A percentile compares a stretch with the other conserved stretches of the same genome.
Conservation (phyloP, 2,329 filamentous ascomycete species). For the Hypoxylon sp. region DNA sequence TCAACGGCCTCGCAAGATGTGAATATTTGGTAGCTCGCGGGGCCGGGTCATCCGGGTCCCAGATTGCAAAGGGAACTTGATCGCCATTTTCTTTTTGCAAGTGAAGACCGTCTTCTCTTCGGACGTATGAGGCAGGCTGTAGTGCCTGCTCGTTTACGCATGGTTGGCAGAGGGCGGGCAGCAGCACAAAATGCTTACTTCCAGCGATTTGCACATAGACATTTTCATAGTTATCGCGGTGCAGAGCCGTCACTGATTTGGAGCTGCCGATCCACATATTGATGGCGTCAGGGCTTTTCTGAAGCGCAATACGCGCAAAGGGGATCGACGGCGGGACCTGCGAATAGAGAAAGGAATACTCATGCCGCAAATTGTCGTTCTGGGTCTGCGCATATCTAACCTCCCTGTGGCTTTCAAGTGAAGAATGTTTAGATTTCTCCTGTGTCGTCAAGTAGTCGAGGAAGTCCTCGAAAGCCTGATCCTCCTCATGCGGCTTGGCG, state of each 20-base stretch:
- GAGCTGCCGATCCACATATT: slow-evolving; percentile 88
- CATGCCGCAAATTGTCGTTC: slow-evolving; percentile 83
- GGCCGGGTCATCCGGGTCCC: slow-evolving; percentile 76
- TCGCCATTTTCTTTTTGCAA: slow-evolving; percentile 55
- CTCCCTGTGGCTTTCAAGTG: slow-evolving; percentile 54
- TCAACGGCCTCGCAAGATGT: slow-evolving; percentile 68
- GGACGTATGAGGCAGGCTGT: slow-evolving; percentile 69
- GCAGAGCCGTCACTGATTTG: slow-evolving; percentile 76
- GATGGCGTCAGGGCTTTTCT: slow-evolving; percentile 76
- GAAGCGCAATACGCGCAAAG: slow-evolving; percentile 79
- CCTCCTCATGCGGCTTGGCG: slow-evolving; percentile 78
- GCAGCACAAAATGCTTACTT: slow-evolving; percentile 78
- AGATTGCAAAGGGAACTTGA: slow-evolving; percentile 75
- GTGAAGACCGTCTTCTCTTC: slow-evolving; percentile 49
- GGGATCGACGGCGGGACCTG: slow-evolving; percentile 75
- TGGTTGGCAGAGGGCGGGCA: slow-evolving; percentile 78
- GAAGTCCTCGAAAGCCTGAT: slow-evolving; percentile 72
- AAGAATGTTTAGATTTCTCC: slow-evolving; percentile 58
- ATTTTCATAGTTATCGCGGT: slow-evolving; percentile 89
- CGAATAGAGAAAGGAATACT: slow-evolving; percentile 74
- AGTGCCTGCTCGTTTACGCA: slow-evolving; percentile 76
- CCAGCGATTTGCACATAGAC: slow-evolving; percentile 83
- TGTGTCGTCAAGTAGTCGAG: slow-evolving; percentile 72
- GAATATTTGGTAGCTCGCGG: slow-evolving; percentile 70
- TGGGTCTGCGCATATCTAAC: slow-evolving; percentile 84